phyloP scores from a whole-genome alignment of 1,284 basidiomycete genomes.

The Fomes fomentarius region DNA sequence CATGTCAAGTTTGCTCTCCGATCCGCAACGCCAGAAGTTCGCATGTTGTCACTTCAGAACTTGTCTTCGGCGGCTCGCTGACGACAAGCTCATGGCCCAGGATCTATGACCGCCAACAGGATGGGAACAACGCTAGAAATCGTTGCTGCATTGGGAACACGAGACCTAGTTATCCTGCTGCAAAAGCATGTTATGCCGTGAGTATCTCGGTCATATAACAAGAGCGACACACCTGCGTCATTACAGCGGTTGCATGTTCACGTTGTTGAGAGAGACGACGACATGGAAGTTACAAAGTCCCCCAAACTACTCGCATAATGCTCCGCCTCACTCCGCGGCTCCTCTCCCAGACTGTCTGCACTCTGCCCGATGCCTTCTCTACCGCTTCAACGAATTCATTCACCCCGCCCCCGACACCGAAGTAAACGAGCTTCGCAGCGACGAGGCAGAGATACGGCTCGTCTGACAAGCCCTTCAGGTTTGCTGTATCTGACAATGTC shows the following conservation, averaged over 20 bases:
- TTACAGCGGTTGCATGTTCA: neutral
- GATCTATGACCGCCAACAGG: no score
- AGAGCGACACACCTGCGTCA: neutral
- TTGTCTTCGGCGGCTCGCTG: no score
- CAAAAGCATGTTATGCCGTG: neutral
- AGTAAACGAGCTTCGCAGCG: constrained; percentile 92
- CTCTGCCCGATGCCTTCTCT: neutral
- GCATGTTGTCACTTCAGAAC: no score
- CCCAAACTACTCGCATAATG: constrained; percentile 13
- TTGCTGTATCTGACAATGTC: neutral
- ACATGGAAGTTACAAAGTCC: neutral
- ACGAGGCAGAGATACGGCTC: constrained; percentile 60
- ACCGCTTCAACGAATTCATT: constrained; percentile 57
- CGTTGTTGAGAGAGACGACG: neutral
- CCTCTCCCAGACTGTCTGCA: constrained; percentile 11
- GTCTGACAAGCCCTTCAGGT: neutral
- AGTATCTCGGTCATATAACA: neutral
- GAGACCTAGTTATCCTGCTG: no score
- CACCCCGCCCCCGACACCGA: constrained; percentile 93
- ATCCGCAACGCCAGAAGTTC: no score
- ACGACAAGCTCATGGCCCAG: no score
- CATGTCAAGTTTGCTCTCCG: no score
- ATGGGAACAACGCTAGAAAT: no score
- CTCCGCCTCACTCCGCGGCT: constrained; percentile 8
- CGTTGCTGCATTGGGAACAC: no score